phyloP scores from a whole-genome alignment of 2,329 filamentous ascomycete species.

The Seiridium cupressi region DNA sequence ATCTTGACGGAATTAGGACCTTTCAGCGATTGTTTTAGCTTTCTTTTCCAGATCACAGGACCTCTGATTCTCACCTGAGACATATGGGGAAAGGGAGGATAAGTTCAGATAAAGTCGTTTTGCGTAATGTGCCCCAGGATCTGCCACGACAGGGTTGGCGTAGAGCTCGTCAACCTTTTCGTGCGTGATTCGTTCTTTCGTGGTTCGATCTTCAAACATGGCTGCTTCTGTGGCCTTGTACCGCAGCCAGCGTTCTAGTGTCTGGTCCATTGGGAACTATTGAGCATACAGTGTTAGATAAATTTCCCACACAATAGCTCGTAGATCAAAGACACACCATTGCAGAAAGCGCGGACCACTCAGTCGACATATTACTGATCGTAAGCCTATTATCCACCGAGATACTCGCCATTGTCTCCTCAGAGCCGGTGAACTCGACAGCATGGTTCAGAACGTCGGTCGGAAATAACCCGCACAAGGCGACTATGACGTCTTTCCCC shows the following conservation, averaged over 20 bases:
- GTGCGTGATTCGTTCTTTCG: conserved; percentile 67
- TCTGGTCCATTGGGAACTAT: conserved; percentile 73
- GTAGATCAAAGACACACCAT: background rate
- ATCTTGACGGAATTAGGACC: conserved; percentile 89
- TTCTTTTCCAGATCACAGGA: too few species aligned
- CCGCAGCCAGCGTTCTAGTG: conserved; percentile 71
- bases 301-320: conserved; percentile 21
- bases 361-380: conserved; percentile 78
- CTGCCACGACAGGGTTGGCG: conserved; percentile 64
- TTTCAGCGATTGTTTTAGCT: too few species aligned
- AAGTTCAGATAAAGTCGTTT: conserved; percentile 82
- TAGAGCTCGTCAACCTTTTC: conserved; percentile 70
- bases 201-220: conserved; percentile 52
- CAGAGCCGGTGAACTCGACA: conserved; percentile 81
- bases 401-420: conserved; percentile 53
- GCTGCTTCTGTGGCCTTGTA: conserved; percentile 72
- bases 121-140: conserved; percentile 76
- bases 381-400: conserved; percentile 69
- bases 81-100: conserved; percentile 78
- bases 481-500: conserved; percentile 92
- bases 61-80: conserved; percentile 48
- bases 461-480: conserved; percentile 82
- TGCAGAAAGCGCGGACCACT: conserved; percentile 66
- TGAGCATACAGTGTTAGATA: background rate
- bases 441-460: conserved; percentile 89